Conservation (phyloP, 352 stramenopile species). For the Phytophthora fragariae region DNA sequence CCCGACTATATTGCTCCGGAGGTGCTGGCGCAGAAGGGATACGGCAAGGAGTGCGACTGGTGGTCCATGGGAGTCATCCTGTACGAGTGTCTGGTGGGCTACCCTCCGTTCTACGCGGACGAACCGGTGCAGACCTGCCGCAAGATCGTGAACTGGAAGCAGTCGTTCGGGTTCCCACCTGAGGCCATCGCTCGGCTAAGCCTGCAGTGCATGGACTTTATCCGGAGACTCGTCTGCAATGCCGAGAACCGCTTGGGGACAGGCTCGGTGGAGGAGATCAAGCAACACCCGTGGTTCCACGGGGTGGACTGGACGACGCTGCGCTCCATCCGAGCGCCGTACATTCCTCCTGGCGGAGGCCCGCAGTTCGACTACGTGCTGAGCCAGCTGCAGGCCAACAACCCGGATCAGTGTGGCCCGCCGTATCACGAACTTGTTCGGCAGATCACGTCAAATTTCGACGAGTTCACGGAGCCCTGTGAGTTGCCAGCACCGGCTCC, state of each 20-base stretch:
- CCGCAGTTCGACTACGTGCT: slow-evolving; percentile 93
- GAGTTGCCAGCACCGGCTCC: slow-evolving; percentile 47
- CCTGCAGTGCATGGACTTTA: slow-evolving; percentile 92
- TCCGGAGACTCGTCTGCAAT: slow-evolving; percentile 94
- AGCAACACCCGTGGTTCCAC: slow-evolving; percentile 97
- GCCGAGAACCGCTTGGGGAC: slow-evolving; percentile 94
- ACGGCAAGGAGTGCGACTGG: slow-evolving; percentile 96
- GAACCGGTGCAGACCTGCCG: slow-evolving; percentile 97
- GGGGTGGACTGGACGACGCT: slow-evolving; percentile 94
- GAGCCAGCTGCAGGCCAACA: slow-evolving; percentile 88
- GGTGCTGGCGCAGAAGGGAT: slow-evolving; percentile 93
- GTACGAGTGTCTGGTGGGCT: slow-evolving; percentile 99
- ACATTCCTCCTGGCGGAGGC: slow-evolving; percentile 86
- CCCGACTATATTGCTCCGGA: slow-evolving; percentile 99
- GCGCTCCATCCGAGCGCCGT: slow-evolving; percentile 83
- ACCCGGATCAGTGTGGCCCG: slow-evolving; percentile 55
- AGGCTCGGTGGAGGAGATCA: slow-evolving; percentile 96
- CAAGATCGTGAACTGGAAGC: slow-evolving; percentile 93
- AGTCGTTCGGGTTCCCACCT: slow-evolving; percentile 85
- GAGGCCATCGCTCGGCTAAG: slow-evolving; percentile 69
- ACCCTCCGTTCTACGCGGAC: slow-evolving; percentile 99
- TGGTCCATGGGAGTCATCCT: slow-evolving; percentile 99
- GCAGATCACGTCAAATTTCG: slow-evolving; percentile 97
- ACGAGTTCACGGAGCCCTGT: slow-evolving; percentile 95
- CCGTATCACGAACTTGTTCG: slow-evolving; percentile 92